Percentiles rank a stretch among this genome's conserved stretches.
These are phyloP conservation scores for Centaurea solstitialis DNA, from an alignment of 129 eudicot genomes.

Conservation along the genomic window DNA sequence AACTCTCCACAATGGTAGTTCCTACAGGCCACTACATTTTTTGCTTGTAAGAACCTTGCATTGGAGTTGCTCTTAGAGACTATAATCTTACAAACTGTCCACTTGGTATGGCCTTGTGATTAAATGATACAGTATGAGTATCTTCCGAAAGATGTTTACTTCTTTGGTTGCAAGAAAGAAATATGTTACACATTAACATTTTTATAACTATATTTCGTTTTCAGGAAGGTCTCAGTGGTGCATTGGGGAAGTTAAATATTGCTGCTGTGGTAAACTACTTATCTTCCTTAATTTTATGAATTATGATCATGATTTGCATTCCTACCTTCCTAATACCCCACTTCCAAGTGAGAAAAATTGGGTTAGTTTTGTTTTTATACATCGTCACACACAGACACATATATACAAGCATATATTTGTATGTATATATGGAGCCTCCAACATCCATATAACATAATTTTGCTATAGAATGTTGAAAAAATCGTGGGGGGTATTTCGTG, in stretches of 20 bases:
- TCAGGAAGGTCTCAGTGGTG: conserved; percentile 64
- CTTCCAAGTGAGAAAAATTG: neutral
- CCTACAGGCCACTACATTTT: no score
- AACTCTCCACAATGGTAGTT: no score
- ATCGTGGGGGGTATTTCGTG: neutral
- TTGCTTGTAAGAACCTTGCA: no score
- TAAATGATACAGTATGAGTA: neutral
- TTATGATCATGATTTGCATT: neutral
- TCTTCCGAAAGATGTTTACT: neutral
- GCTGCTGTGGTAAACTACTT: conserved; percentile 65
- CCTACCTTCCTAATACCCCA: no score
- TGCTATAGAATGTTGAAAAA: neutral
- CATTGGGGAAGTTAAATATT: conserved; percentile 52
- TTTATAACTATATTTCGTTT: conserved; percentile 1
- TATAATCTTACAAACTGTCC: neutral
- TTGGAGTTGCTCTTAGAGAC: no score
- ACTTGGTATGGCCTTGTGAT: neutral
- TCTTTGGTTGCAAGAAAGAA: neutral
- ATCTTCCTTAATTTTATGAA: neutral
- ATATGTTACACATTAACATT: neutral
- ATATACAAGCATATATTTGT: no score
- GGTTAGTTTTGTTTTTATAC: neutral
- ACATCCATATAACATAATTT: no score
- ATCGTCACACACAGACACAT: neutral
- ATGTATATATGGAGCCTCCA: no score